Base-by-base conservation (phyloP, 2,329 filamentous ascomycete species). In the Pseudogymnoascus sp. region DNA sequence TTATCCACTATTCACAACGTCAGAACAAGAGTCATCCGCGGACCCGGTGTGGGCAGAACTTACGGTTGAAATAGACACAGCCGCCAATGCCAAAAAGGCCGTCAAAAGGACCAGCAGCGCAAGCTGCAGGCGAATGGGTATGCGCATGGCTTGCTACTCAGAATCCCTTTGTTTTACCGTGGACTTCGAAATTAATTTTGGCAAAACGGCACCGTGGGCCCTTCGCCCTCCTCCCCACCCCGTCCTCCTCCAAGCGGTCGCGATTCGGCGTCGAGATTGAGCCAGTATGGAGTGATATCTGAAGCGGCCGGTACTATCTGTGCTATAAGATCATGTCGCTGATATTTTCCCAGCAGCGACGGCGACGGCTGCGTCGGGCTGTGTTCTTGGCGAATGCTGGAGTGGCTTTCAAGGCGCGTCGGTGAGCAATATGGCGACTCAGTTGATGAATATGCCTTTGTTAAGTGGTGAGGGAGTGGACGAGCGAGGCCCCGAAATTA, bases 41-140 rank as follows among this genome's bases (percentile, higher is more conserved):
- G 23, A 33, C 33, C 23, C 37, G n/a, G n/a, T 75, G 72, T 71
- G 67, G 77, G 67, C 65, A 84, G 81, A 68, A 69, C 84, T 81
- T 31, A 63, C 62, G 2, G 87, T 90, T 69, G 92, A 90, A 66
- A 96, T 83, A 14, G 91, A 86, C 65, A 96, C 82, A 65, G 96
- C 85, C 62, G 88, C 85, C 65, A 96, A 82, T 61, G 88, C 87
- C 63, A 89, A 77, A 63, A 95, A 82, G 59, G 91, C 86, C 64
- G 89, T 85, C 64, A 91, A 72, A 67, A 94, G 79, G 70, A 96
- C 90, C 66, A 96, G 81, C 74, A 87, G 81, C 68, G 86, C 90
- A 69, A 97, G 82, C 82, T 97, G 92, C 77, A 92, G 87, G 68
- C 91, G 84, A 71, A 96, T 96, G 63, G 89, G 88, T 73, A 96